A percentile compares a stretch with the other conserved stretches of the same genome.
phyloP scores from a whole-genome alignment of 352 stramenopile species.

The Globisporangium nunn region DNA sequence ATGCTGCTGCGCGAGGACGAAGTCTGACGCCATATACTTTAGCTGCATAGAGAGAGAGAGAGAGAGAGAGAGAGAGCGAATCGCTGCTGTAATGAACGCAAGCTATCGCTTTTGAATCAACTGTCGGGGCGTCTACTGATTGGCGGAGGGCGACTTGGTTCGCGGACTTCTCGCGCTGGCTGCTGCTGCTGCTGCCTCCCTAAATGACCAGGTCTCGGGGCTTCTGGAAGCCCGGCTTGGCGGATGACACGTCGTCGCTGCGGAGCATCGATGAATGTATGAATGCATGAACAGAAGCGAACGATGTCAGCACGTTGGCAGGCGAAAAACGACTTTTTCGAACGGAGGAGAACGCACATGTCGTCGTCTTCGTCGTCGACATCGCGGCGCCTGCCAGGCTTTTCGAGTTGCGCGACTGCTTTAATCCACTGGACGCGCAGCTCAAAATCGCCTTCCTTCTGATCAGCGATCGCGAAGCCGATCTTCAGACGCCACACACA shows the following conservation, averaged over 20 bases:
- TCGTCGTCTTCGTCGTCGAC: conserved; percentile 18
- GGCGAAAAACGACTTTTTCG: too few species aligned
- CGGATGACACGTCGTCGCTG: conserved; percentile 26
- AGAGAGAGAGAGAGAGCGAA: conserved; percentile 24
- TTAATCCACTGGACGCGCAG: conserved; percentile 85
- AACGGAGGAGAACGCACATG: background rate
- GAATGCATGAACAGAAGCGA: background rate
- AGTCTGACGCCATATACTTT: conserved; percentile 31
- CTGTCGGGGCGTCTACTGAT: background rate
- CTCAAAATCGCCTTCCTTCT: conserved; percentile 84
- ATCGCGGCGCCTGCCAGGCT: conserved; percentile 14
- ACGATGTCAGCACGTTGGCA: background rate
- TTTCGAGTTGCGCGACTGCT: conserved; percentile 58
- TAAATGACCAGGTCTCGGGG: conserved; percentile 59
- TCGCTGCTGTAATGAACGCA: too few species aligned
- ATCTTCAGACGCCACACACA: conserved; percentile 30
- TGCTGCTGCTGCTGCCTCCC: background rate
- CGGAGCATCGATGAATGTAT: background rate
- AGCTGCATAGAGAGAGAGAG: background rate
- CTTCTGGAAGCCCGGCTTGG: conserved; percentile 43
- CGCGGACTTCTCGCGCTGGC: background rate
- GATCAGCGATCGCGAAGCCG: conserved; percentile 78
- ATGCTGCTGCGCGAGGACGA: conserved; percentile 93
- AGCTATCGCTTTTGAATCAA: background rate
- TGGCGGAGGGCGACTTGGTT: background rate